Conservation (phyloP, 1,139 yeast species). For the Torulaspora globosa region DNA sequence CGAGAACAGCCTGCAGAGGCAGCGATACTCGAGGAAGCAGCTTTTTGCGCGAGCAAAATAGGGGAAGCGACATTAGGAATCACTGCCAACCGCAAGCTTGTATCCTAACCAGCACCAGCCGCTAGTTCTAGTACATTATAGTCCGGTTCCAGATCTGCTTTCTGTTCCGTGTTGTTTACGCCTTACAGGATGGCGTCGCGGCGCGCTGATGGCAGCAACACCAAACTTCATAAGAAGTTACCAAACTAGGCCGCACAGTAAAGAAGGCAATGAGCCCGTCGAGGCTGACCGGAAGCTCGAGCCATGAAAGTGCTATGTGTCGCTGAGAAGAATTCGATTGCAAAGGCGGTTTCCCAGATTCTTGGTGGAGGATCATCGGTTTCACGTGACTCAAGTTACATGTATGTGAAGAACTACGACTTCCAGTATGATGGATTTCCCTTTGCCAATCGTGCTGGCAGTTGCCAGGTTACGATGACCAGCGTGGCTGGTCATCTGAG, state of each 20-base stretch:
- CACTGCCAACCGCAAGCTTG: no score
- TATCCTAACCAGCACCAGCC: no score
- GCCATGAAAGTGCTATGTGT: conserved; percentile 82
- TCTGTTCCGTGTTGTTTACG: background rate
- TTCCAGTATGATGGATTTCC: conserved; percentile 57
- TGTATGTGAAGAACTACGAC: conserved; percentile 76
- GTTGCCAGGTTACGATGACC: conserved; percentile 83
- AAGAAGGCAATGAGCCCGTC: background rate
- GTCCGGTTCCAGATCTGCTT: background rate
- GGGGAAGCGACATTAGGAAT: no score
- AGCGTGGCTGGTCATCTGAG: conserved; percentile 85
- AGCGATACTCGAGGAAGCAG: no score
- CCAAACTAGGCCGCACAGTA: background rate
- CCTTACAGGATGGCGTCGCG: background rate
- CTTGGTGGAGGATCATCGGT: conserved; percentile 67
- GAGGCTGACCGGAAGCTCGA: background rate
- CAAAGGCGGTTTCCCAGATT: conserved; percentile 73
- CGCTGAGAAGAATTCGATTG: conserved; percentile 95
- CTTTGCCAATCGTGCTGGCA: conserved; percentile 38
- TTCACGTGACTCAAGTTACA: conserved; percentile 50
- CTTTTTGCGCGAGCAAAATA: no score
- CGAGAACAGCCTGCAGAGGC: no score
- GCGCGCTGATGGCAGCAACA: conserved; percentile 5
- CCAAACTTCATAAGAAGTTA: conserved; percentile 6
- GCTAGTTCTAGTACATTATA: background rate